Conservation (phyloP, 352 stramenopile genomes). For the Pythium sukuiense region DNA sequence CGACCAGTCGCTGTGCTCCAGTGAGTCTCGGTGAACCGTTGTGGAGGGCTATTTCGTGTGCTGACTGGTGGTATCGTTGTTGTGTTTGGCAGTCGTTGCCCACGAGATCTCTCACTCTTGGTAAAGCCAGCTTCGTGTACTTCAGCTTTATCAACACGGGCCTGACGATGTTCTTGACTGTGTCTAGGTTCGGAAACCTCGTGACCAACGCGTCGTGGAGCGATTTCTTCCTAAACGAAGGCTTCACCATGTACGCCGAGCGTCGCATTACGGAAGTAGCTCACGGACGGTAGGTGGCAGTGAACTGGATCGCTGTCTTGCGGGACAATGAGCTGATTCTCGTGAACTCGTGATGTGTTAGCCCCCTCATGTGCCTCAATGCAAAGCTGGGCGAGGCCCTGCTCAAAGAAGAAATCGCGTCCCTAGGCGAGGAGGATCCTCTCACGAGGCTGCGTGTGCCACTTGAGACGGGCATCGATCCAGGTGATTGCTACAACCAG, state of each 20-base stretch:
- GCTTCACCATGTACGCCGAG: constrained; percentile 88
- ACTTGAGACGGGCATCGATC: constrained; percentile 73
- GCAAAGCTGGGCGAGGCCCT: constrained; percentile 73
- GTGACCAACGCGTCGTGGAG: constrained; percentile 86
- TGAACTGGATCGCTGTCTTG: neutral
- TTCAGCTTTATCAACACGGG: neutral
- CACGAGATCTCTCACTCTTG: constrained; percentile 87
- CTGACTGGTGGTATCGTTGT: neutral
- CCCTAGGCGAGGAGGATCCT: constrained; percentile 65
- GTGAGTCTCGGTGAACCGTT: constrained; percentile 30
- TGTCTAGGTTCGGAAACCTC: constrained; percentile 74
- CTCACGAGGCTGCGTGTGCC: constrained; percentile 69
- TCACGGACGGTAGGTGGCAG: constrained; percentile 54
- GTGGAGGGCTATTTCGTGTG: neutral
- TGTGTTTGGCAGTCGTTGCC: constrained; percentile 48
- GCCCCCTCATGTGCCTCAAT: constrained; percentile 61
- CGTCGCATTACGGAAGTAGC: constrained; percentile 62
- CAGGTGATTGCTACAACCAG: constrained; percentile 80
- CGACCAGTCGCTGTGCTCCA: constrained; percentile 74
- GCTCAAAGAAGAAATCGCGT: constrained; percentile 67
- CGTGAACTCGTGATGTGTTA: constrained; percentile 14
- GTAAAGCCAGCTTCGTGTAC: constrained; percentile 21
- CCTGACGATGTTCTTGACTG: no score
- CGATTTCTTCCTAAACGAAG: constrained; percentile 89
- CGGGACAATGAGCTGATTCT: neutral